Evolutionary conservation across 768 basidiomycete genomes (phyloP), one percentile per base, ranked within the genome.

Genomic region (Lactarius psammicola): DNA sequence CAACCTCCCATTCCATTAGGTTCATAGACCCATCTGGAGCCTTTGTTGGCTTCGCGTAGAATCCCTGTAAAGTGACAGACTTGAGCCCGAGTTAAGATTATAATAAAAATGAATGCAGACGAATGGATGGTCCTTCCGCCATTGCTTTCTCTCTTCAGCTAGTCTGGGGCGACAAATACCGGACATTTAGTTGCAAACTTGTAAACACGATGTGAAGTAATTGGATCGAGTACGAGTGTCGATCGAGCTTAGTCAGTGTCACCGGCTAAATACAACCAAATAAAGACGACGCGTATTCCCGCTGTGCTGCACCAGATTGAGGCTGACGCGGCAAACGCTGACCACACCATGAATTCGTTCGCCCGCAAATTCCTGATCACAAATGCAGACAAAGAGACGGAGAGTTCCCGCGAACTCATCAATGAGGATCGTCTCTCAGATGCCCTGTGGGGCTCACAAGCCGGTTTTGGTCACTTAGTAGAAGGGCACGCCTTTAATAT

Each of bases 81-180:
- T 56, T 56, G 11, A 60, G 8, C 15, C 11, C 42, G n/a, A 70
- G 56, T 60, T 58, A 42, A 23, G 9, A 23, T 40, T 62, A 30
- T 4, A 26, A 28, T 23, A 15, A 15, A n/a, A 30, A 60, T 18
- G 49, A 8, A 66, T 53, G 84, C 93, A 79, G 77, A 98, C 97
- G 72, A 96, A 98, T 34, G 97, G 97, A 77, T 99, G 97, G 71
- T 98, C 97, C 77, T 95, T 98, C 65, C 97, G 80, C 97, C 97
- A 99, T 73, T 95, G 93, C 79, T 99, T 99, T 73, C 97, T 87
- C 78, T 99, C 97, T 78, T 98, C 97, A 33, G 94, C 86, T 18
- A 99, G 83, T 72, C 97, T 89, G 40, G 90, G 87, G 76, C 94
- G 86, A 76, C 94, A 95, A 69, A 98, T 96, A 67, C 94, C 94